Evolutionary conservation across 257 asterid genomes (phyloP), one percentile per base, ranked within the genome.

Genomic region (Dorcoceras hygrometricum): DNA sequence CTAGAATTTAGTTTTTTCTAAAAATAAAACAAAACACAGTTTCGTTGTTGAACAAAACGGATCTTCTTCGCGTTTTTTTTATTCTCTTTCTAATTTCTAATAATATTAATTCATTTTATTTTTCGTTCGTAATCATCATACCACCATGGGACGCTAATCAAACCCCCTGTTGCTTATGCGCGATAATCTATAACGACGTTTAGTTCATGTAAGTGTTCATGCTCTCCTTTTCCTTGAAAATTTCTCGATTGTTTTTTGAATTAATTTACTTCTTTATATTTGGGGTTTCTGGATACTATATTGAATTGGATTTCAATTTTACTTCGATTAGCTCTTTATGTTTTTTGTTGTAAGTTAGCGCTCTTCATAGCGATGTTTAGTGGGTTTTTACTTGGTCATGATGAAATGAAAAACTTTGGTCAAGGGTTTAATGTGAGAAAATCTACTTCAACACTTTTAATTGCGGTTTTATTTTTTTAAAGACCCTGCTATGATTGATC

Each of bases 341-440:
- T 74, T 70, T 55, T 76, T 64, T 63, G 70, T 69, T 64, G 80
- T 69, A 72, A 48, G n/a, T n/a, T n/a, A n/a, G n/a, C n/a, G n/a
- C n/a, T n/a, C 67, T 53, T 76, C 75, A 80, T 72, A 63, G 81
- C 67, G 74, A 22, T 68, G 67, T 63, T 71, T 76, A 60, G 32
- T 53, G 71, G 75, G 63, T 70, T 78, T n/a, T 71, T 74, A 71
- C 81, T 69, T 27, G 66, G 84, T 76, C 82, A 34, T 73, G 66
- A 71, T 67, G 75, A 71, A 57, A 61, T 28, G 65, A 25, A 2
- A 70, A 43, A 54, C 6, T 67, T 11, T 66, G 76, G 90, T 86
- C 88, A 76, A 79, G 82, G 84, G 78, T 75, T 83, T 86, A 69
- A 77, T 79, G 83, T 81, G 61, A 19, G 69, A 75, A 34, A 65